Base-by-base conservation (phyloP, 495 filamentous ascomycete species). In the Tuber microsphaerosporum region DNA sequence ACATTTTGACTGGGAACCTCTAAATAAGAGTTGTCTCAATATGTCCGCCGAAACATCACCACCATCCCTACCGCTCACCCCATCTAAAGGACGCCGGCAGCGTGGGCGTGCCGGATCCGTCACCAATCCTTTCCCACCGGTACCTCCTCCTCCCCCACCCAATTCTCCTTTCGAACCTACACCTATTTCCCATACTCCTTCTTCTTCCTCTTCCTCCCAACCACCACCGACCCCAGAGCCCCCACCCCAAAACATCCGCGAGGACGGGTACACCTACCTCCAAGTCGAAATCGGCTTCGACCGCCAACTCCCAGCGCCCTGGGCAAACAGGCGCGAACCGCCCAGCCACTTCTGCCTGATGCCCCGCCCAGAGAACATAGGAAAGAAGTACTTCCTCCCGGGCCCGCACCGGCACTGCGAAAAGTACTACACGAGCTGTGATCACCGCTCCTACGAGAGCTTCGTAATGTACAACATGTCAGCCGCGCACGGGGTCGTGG, bases 401-500 rank as follows among this genome's bases (percentile, higher is more conserved):
- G 56, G 56, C 3, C 56, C 56, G 12, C 56, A 65, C 56, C 12
- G 26, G 14, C 26, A 65, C 31, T 65, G 56, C 56, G 26, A 65
- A 7, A 65, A 4, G 31, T 65, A 65, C 56, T 65, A 65, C 56
- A 12, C 56, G 4, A 65, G 56, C 56, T 65, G 56, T 14, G 56
- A 65, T 4, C 56, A 65, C 26, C 56, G 56, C 5, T 65, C 56
- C 26, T 17, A 17, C 12, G 56, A 65, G 26, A 65, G 56, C 26
- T 65, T 65, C 26, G 56, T 65, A 1, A 65, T 65, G 56, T 65
- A 65, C 56, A 65, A 65, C 56, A 31, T 65, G 56, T 65, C 56
- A 19, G 56, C 26, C 12, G 14, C 0, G 26, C 56, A 65, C 26
- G 31, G 14, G 1, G n/a, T 65, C 12, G 56, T 16, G 14, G 3